Percentiles rank a stretch among this genome's conserved stretches.
Evolutionary conservation across 306 rosid species (phyloP).

Genomic region (Ormosia emarginata): DNA sequence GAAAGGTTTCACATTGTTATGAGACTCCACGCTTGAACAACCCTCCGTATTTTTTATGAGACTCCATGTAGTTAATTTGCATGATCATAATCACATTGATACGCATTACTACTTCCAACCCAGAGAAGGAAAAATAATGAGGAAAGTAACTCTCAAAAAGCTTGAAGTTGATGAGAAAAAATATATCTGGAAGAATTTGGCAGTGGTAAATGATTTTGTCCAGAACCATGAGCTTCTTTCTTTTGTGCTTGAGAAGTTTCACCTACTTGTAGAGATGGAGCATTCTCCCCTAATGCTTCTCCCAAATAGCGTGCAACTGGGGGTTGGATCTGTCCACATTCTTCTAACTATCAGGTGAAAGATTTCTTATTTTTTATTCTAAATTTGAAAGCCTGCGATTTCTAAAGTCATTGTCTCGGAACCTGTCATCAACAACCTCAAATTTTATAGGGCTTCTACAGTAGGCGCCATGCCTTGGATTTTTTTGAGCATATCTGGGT

Average conservation of each 20-base stretch:
- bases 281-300: conserved; percentile 25
- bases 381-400: conserved; percentile 32
- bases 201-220: not conserved
- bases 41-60: not conserved
- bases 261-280: conserved; percentile 34
- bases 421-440: conserved; percentile 86
- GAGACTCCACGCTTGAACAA: not conserved
- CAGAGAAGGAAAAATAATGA: not conserved
- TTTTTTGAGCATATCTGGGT: conserved; percentile 47
- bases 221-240: not conserved
- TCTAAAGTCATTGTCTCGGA: conserved; percentile 47
- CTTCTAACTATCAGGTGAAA: conserved; percentile 28
- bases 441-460: conserved; percentile 48
- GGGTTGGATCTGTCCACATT: conserved; percentile 19
- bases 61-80: not conserved
- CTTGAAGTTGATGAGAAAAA: not conserved
- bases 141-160: not conserved
- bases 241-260: conserved; percentile 23
- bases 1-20: not conserved
- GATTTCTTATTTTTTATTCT: conserved; percentile 38
- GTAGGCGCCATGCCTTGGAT: conserved; percentile 37
- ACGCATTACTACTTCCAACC: not conserved
- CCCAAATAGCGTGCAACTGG: conserved; percentile 16
- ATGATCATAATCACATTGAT: not conserved
- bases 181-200: not conserved